Percentiles rank a stretch among this genome's conserved stretches.
phyloP scores from a whole-genome alignment of 805 yeast genomes.

The Sporopachydermia lactativora region DNA sequence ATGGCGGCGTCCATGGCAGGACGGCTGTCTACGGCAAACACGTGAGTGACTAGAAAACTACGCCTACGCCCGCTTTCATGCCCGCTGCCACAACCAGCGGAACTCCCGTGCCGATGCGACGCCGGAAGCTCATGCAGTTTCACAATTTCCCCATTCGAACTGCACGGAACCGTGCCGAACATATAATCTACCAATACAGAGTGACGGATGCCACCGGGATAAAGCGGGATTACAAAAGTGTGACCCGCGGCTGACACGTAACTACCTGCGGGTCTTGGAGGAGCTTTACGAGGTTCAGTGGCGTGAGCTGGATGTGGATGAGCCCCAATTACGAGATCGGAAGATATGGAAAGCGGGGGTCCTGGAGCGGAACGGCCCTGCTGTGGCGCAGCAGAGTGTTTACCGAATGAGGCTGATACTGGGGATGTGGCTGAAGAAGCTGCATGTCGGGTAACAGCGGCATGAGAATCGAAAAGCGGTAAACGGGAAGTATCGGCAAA shows the following conservation, averaged over 20 bases:
- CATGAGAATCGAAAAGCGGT: constrained; percentile 2
- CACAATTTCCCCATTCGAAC: background rate
- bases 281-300: no score
- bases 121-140: background rate
- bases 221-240: background rate
- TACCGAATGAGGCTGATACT: background rate
- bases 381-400: background rate
- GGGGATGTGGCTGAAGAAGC: background rate
- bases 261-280: background rate
- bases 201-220: background rate
- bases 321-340: no score
- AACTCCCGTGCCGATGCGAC: no score
- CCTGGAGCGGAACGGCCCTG: background rate
- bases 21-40: background rate
- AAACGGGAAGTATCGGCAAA: background rate
- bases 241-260: background rate
- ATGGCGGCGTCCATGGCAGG: background rate
- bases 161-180: constrained; percentile 4
- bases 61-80: background rate
- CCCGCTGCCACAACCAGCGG: no score
- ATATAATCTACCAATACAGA: constrained; percentile 2
- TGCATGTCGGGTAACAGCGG: background rate
- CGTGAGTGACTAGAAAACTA: background rate
- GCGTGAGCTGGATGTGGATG: no score
- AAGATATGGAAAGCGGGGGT: no score